Base-by-base conservation (phyloP, 768 basidiomycete genomes). In the Austroboletus eburneus region DNA sequence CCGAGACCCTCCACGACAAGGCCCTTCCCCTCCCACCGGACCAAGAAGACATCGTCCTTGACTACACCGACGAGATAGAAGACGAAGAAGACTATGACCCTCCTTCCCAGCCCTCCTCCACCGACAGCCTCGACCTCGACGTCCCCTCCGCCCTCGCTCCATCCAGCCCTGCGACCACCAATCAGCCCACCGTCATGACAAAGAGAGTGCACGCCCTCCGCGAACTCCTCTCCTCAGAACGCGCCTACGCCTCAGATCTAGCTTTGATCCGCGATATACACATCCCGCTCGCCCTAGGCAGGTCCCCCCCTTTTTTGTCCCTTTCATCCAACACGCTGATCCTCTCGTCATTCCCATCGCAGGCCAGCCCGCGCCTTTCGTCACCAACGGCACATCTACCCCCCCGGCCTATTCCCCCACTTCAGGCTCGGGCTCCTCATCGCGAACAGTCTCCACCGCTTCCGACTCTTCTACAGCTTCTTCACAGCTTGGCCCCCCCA, bases 211-310 rank as follows among this genome's bases (percentile, higher is more conserved):
- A 91, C 62, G 88, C 88, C 9, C 69, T 91, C 18, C 77, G 80
- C 42, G 90, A 92, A 54, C 67, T 92, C 22, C 74, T 91, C 37
- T 79, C 83, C 10, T 87, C 86, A 18, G 89, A 92, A 59, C 73
- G 85, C 22, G 84, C 86, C 1, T 91, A 91, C 64, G 83, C 89
- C 12, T 81, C 81, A n/a, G 90, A 91, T 71, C 72, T 92, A 22
- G 83, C 83, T 14, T 71, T 91, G 44, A 80, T 91, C 51, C 75
- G 83, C 43, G 83, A 87, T 50, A 75, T 91, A 21, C 83, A 91
- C 55, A 81, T 91, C 33, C 87, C 87, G 6, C 66, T 89, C 43
- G 89, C 88, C 38, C 70, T 85, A 57, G 88, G 89, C 79, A 68
- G 51, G 76, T 73, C 33, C 12, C 45, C 52, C 45, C 37, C 48